These are phyloP conservation scores for Cyberlindnera japonica DNA, from an alignment of 805 yeast genomes.

Conservation along the genomic window DNA sequence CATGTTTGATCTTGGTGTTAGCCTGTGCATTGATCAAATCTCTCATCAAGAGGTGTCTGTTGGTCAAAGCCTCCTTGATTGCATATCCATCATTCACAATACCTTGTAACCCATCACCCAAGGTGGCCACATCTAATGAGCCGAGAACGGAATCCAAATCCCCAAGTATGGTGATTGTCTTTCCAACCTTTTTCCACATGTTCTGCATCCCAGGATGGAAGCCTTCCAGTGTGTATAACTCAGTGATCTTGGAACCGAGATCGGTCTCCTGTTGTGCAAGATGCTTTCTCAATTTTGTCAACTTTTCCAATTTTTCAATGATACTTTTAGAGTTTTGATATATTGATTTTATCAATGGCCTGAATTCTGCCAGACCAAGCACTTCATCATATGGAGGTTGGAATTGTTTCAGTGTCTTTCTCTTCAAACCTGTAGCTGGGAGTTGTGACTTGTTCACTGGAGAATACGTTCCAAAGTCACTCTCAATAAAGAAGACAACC, in stretches of 20 bases:
- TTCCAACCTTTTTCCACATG: constrained; percentile 77
- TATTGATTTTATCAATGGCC: constrained; percentile 81
- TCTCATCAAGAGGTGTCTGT: constrained; percentile 88
- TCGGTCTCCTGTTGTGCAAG: constrained; percentile 57
- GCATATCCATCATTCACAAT: constrained; percentile 74
- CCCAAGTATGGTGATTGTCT: constrained; percentile 63
- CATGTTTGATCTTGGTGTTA: constrained; percentile 64
- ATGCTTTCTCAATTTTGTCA: constrained; percentile 40
- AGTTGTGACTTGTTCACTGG: constrained; percentile 52
- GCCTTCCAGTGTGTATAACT: constrained; percentile 43
- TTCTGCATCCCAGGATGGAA: constrained; percentile 66
- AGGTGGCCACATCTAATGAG: constrained; percentile 64
- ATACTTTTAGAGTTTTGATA: constrained; percentile 55
- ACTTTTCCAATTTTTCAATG: constrained; percentile 53
- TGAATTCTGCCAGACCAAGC: constrained; percentile 71
- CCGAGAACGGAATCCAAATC: constrained; percentile 74
- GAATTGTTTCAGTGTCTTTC: constrained; percentile 88
- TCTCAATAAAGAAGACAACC: constrained; percentile 76
- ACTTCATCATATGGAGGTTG: constrained; percentile 90
- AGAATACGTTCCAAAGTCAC: constrained; percentile 55
- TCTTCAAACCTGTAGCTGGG: constrained; percentile 79
- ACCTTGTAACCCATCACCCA: constrained; percentile 70
- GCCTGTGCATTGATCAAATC: constrained; percentile 80
- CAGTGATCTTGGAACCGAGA: constrained; percentile 41
- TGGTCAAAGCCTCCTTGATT: constrained; percentile 89